Evolutionary conservation across 306 rosid genomes (phyloP), one percentile per base, ranked within the genome.

Genomic region (Lotus japonicus): DNA sequence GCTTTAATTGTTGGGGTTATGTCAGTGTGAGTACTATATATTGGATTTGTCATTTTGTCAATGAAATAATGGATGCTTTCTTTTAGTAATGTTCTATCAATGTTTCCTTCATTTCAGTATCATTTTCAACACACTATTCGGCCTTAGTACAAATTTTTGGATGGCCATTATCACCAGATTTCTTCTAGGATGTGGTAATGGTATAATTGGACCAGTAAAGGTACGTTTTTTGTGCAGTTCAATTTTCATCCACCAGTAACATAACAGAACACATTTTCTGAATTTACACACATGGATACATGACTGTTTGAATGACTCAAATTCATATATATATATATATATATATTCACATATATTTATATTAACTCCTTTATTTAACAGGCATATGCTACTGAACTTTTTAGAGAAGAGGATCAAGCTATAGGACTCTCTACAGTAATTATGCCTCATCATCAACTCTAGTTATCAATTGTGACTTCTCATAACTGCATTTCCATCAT

Each of bases 191-290:
- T 26, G 80, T 75, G 82, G 88, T 68, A 88, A 88, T 77, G 98
- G 98, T 55, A 46, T 83, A 49, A 84, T 92, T 74, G 97, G 95
- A 73, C 97, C 95, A 15, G 88, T 89, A 21, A 92, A 89, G 98
- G 98, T 92, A 77, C 28, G 21, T 31, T n/a, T 19, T 8, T 63
- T 59, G 54, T 23, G 51, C 11, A 26, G 6, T 56, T 62, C 14
- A 15, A 4, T 19, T 41, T 60, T 68, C 42, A 58, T 67, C 46
- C 7, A 16, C 55, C 26, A 42, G 14, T n/a, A n/a, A n/a, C n/a
- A n/a, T 5, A 11, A 13, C 19, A 8, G 46, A 45, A 18, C n/a
- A n/a, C n/a, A n/a, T n/a, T 16, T 18, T 36, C 14, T 66, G 1
- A 17, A 26, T 17, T 14, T 50, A 16, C 9, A 16, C 70, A 12